Percentiles rank a stretch among this genome's conserved stretches.
Evolutionary conservation across 2,329 filamentous ascomycete species (phyloP).

Genomic region (Calonectria henricotiae): DNA sequence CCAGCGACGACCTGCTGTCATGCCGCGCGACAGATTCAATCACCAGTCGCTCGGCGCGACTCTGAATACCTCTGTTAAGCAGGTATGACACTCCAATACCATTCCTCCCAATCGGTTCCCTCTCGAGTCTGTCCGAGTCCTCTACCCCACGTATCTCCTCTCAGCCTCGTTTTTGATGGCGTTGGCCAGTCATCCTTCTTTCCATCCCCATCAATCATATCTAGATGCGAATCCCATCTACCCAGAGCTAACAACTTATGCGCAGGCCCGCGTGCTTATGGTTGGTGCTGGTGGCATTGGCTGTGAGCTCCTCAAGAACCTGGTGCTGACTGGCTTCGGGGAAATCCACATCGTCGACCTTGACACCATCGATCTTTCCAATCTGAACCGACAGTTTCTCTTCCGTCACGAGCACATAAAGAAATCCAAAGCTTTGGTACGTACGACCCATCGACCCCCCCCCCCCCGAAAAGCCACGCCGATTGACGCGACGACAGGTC

Average conservation of each 20-base stretch:
- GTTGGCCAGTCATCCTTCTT: neutral
- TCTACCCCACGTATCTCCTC: conserved; percentile 15
- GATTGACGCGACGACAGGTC: conserved; percentile 70
- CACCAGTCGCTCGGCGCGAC: conserved; percentile 78
- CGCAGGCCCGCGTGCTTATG: conserved; percentile 88
- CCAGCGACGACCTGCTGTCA: conserved; percentile 50
- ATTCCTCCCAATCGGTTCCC: conserved; percentile 36
- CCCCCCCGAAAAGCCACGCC: conserved; percentile 24
- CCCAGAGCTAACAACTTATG: conserved; percentile 44
- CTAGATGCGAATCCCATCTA: neutral
- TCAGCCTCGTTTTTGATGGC: conserved; percentile 14
- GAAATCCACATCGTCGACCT: conserved; percentile 97
- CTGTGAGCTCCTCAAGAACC: conserved; percentile 97
- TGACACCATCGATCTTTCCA: conserved; percentile 98
- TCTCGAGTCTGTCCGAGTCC: conserved; percentile 28
- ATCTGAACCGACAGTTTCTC: conserved; percentile 97
- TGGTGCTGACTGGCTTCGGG: conserved; percentile 92
- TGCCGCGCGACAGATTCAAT: conserved; percentile 70
- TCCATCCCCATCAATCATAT: conserved; percentile 1
- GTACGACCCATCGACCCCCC: conserved; percentile 52
- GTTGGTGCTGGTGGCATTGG: conserved; percentile 98
- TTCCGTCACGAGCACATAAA: conserved; percentile 98
- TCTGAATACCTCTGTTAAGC: conserved; percentile 77
- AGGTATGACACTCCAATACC: conserved; percentile 66
- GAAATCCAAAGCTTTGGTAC: conserved; percentile 92